Conservation (phyloP, 176 grass and related monocot genomes). For the Eragrostis nindensis region DNA sequence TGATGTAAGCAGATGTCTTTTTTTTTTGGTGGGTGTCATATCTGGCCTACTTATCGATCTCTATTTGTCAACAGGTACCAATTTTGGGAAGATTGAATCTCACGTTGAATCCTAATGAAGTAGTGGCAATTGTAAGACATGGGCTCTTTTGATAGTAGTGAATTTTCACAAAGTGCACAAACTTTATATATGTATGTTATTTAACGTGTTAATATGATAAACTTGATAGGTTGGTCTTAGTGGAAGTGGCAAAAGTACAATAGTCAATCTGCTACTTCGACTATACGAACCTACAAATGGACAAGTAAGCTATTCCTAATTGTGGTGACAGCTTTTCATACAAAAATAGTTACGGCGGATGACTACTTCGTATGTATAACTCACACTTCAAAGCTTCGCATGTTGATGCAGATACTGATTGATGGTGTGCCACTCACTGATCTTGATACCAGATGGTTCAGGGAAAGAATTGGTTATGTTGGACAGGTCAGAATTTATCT, state of each 20-base stretch:
- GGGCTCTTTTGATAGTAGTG: conserved; percentile 32
- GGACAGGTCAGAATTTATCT: conserved; percentile 72
- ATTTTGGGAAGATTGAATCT: conserved; percentile 73
- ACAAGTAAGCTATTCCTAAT: conserved; percentile 65
- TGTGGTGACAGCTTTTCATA: neutral
- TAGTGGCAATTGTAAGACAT: conserved; percentile 93
- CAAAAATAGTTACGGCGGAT: neutral
- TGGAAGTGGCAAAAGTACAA: conserved; percentile 96
- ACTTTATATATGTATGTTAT: conserved; percentile 14
- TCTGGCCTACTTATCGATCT: conserved; percentile 26
- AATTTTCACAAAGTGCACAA: neutral
- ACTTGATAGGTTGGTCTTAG: conserved; percentile 87
- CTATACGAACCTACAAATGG: conserved; percentile 89
- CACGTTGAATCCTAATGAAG: conserved; percentile 78
- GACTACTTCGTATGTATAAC: conserved; percentile 5
- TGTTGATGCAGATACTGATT: conserved; percentile 68
- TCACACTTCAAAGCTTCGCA: neutral
- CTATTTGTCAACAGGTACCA: conserved; percentile 56
- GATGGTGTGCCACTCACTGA: conserved; percentile 76
- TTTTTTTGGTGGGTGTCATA: conserved; percentile 12
- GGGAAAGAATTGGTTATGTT: conserved; percentile 94
- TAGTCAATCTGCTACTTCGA: conserved; percentile 89
- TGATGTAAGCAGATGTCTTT: neutral
- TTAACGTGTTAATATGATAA: conserved; percentile 28
- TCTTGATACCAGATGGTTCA: conserved; percentile 88